phyloP scores from a whole-genome alignment of 129 eudicot species.

The Arctium minus region DNA sequence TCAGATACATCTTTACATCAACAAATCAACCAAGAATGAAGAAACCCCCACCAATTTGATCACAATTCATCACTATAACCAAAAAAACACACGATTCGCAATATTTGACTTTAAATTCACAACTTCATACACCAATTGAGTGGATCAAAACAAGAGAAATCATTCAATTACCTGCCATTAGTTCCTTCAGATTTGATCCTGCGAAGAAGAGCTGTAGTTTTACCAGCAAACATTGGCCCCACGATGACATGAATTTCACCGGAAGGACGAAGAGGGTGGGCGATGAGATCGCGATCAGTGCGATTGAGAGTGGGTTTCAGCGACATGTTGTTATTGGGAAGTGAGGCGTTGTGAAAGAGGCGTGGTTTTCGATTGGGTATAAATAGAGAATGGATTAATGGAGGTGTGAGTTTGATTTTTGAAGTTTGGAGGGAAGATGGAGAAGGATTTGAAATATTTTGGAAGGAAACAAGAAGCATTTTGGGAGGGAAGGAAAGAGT shows the following conservation, averaged over 20 bases:
- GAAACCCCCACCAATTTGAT: background rate
- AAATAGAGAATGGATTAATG: background rate
- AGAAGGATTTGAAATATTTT: constrained; percentile 7
- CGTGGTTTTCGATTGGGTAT: background rate
- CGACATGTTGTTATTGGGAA: constrained; percentile 31
- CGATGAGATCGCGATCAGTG: constrained; percentile 17
- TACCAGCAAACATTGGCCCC: constrained; percentile 98
- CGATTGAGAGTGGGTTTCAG: constrained; percentile 14
- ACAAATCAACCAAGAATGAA: background rate
- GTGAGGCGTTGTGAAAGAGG: constrained; percentile 10
- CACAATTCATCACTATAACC: background rate
- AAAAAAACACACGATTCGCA: background rate
- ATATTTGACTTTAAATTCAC: background rate
- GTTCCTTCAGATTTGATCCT: constrained; percentile 63
- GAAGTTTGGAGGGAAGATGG: constrained; percentile 29
- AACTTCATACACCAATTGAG: background rate
- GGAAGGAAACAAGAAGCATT: background rate
- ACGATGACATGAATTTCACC: constrained; percentile 90
- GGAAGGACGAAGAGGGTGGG: background rate
- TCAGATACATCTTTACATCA: background rate
- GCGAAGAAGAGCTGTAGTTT: constrained; percentile 88
- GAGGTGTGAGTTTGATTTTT: constrained; percentile 12
- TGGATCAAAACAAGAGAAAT: background rate
- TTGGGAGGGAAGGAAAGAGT: constrained; percentile 5
- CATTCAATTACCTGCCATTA: constrained; percentile 58